Conservation (phyloP, 352 stramenopile genomes). For the Globisporangium uncinulatum region DNA sequence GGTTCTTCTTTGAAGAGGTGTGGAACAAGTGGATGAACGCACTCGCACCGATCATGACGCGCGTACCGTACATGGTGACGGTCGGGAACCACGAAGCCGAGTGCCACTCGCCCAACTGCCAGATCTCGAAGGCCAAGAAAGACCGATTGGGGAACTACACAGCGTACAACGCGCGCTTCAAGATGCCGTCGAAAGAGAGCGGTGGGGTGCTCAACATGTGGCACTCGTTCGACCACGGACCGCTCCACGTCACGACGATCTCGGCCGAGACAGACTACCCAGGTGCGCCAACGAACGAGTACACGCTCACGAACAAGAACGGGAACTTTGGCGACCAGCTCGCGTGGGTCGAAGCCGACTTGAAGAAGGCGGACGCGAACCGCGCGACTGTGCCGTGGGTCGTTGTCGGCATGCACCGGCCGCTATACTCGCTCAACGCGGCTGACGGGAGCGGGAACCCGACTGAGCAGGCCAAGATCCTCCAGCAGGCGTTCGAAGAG, state of each 20-base stretch:
- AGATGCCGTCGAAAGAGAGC: constrained; percentile 75
- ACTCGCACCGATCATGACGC: constrained; percentile 41
- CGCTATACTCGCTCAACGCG: constrained; percentile 24
- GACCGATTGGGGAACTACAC: constrained; percentile 71
- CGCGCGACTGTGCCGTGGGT: constrained; percentile 41
- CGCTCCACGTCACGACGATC: constrained; percentile 81
- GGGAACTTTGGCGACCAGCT: constrained; percentile 48
- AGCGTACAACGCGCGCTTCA: constrained; percentile 81
- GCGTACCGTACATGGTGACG: constrained; percentile 78
- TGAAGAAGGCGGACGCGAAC: constrained; percentile 40
- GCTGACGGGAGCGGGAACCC: constrained; percentile 16
- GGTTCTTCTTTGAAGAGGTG: constrained; percentile 85
- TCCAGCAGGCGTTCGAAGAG: constrained; percentile 73
- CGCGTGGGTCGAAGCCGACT: constrained; percentile 39
- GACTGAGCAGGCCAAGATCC: constrained; percentile 10
- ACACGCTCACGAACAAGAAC: constrained; percentile 24
- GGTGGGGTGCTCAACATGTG: constrained; percentile 73
- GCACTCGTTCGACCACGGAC: constrained; percentile 85
- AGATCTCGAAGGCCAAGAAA: constrained; percentile 37
- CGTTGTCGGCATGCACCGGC: constrained; percentile 48
- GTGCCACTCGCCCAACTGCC: constrained; percentile 68
- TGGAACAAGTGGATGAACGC: constrained; percentile 85
- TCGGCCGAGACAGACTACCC: constrained; percentile 72
- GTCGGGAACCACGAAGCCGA: constrained; percentile 88
- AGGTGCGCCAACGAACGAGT: constrained; percentile 32